Evolutionary conservation across 164 flowering plant species (phyloP), one percentile per base, ranked within the genome.

Genomic region (Saururus chinensis): DNA sequence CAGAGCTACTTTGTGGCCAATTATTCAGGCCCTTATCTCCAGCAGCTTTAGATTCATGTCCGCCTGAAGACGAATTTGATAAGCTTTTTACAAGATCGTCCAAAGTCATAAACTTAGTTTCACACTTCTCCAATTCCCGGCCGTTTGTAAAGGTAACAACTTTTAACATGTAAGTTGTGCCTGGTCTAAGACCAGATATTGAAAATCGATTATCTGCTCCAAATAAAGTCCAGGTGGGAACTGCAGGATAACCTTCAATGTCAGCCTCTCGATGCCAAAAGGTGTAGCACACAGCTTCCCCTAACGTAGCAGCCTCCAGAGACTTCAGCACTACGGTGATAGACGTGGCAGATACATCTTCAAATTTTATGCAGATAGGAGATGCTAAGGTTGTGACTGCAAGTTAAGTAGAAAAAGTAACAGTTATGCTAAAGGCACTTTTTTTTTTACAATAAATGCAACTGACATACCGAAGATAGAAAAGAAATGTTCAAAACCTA

Each of bases 21-120:
- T 74, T 75, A 25, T 74, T 75, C 59, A 56, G 81, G 59, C 75
- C 76, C 56, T 26, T 58, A 64, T 68, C 77, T 53, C 73, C 76
- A 49, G 65, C 51, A 48, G 87, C 78, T 57, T 81, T 84, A 26
- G 88, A 81, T 76, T 93, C 98, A 75, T 88, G 92, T 71, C 84
- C 95, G 21, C 84, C 92, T 8, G 98, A 93, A 53, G 98, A 87
- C 21, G 95, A 90, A 77, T 84, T 88, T 40, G 97, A 88, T 41
- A 86, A 60, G 52, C 66, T 67, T 56, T 75, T 74, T 0, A 68
- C 48, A 53, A 40, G 61, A 48, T 76, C 0, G 49, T 45, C 69
- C 59, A 19, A 65, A 55, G 89, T 89, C 23, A 74, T 59, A 58
- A 74, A 53, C 53, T 60, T 72, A 66, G 73, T 71, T 76, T 93